Evolutionary conservation across 768 basidiomycete species (phyloP).

Genomic region (Lactarius evosmus): DNA sequence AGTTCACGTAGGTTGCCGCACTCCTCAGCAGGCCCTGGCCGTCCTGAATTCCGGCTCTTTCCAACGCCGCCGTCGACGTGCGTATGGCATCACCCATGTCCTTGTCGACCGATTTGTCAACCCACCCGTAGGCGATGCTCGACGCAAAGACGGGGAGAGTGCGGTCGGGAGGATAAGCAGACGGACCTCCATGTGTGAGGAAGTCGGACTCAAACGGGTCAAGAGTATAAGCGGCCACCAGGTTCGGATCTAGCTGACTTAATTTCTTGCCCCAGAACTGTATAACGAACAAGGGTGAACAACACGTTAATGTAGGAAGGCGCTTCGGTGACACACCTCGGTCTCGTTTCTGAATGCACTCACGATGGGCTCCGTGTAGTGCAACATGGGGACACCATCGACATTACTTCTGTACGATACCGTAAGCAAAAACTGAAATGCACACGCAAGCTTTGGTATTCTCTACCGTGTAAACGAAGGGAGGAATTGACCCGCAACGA

Average conservation of each 20-base stretch:
- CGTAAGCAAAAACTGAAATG: not conserved
- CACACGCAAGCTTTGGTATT: not conserved
- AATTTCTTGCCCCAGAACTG: slow-evolving; percentile 12
- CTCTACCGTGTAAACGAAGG: not conserved
- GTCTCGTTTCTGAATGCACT: slow-evolving; percentile 12
- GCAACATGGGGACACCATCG: not conserved
- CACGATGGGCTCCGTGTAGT: slow-evolving; percentile 8
- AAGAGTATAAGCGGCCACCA: slow-evolving; percentile 3
- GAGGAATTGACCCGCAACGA: slow-evolving; percentile 1
- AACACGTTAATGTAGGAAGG: not conserved
- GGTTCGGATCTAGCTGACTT: not conserved
- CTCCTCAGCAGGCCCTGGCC: slow-evolving; percentile 11
- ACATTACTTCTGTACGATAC: not conserved
- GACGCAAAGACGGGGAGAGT: slow-evolving; percentile 3
- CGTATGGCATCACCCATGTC: slow-evolving; percentile 11
- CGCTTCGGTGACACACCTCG: not conserved
- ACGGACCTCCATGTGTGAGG: slow-evolving; percentile 10
- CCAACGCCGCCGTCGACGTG: not conserved
- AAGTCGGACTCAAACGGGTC: slow-evolving; percentile 9
- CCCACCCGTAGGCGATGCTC: slow-evolving; percentile 1
- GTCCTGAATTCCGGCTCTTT: slow-evolving; percentile 1
- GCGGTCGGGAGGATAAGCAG: slow-evolving; percentile 14
- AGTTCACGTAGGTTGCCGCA: slow-evolving; percentile 6
- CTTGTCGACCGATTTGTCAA: not conserved
- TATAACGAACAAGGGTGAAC: not conserved